Conservation (phyloP, 495 filamentous ascomycete genomes). For the Penicillium simplicissimum region DNA sequence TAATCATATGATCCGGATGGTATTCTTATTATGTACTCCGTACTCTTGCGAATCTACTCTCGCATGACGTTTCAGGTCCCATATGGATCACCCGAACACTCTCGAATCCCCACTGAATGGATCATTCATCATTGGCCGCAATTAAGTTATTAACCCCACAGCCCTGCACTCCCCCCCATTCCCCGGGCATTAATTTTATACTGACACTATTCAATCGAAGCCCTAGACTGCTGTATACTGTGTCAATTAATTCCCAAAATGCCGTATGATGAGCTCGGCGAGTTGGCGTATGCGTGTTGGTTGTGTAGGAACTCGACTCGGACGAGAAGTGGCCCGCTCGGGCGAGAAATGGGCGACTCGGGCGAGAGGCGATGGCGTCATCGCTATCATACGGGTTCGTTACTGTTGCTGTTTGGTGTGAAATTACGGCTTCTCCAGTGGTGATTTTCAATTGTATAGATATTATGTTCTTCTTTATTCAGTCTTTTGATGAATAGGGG, state of each 20-base stretch:
- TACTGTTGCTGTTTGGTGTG: slow-evolving; percentile 7
- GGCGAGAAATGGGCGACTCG: slow-evolving; percentile 23
- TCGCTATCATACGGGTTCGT: slow-evolving; percentile 7
- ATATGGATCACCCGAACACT: background rate
- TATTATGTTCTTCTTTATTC: background rate
- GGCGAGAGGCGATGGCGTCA: slow-evolving; percentile 21
- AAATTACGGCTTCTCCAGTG: background rate
- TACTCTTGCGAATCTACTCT: background rate
- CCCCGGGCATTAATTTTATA: background rate
- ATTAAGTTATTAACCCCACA: background rate
- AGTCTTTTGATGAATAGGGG: background rate
- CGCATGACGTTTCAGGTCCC: background rate
- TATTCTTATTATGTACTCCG: background rate
- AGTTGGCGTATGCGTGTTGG: background rate
- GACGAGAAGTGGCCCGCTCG: slow-evolving; percentile 18
- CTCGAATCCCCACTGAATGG: background rate
- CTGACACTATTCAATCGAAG: background rate
- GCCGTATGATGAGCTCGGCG: background rate
- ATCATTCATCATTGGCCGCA: slow-evolving; percentile 5
- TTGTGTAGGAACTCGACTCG: slow-evolving; percentile 5
- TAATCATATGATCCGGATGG: background rate
- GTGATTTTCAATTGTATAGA: background rate
- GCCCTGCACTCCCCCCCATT: background rate
- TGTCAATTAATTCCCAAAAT: background rate
- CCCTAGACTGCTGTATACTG: background rate